phyloP scores from a whole-genome alignment of 441 rosid genomes.

The Bruguiera hainesii region DNA sequence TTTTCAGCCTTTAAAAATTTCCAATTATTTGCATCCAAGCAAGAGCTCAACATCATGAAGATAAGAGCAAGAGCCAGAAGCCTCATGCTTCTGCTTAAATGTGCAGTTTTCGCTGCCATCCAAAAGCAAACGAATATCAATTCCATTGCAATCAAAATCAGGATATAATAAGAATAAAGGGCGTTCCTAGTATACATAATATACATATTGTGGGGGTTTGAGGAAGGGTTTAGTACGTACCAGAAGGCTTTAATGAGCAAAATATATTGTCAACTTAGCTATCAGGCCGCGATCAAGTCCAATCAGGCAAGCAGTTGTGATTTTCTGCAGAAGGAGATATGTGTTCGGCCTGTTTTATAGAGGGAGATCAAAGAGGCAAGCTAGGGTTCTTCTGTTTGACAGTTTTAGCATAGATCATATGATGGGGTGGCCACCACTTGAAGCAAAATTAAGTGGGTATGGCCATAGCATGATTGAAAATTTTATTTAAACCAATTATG shows the following conservation, averaged over 20 bases:
- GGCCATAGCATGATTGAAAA: conserved; percentile 1
- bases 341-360: not conserved
- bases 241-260: no score
- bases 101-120: not conserved
- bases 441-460: conserved; percentile 30
- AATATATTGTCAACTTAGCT: no score
- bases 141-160: not conserved
- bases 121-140: not conserved
- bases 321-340: not conserved
- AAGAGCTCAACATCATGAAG: conserved; percentile 25
- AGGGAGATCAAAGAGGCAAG: not conserved
- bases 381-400: conserved; percentile 10
- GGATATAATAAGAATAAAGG: not conserved
- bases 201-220: no score
- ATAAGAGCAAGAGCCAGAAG: conserved; percentile 21
- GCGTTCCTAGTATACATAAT: no score
- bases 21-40: conserved; percentile 19
- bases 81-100: conserved; percentile 17
- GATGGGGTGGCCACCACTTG: conserved; percentile 28
- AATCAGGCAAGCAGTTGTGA: not conserved
- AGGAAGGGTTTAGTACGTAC: not conserved
- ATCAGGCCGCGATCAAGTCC: no score
- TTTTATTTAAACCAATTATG: conserved; percentile 2
- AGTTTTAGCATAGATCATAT: not conserved
- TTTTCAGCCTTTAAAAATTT: conserved; percentile 1